phyloP scores from a whole-genome alignment of 2,329 filamentous ascomycete species.

The Rutstroemia sydowiana region DNA sequence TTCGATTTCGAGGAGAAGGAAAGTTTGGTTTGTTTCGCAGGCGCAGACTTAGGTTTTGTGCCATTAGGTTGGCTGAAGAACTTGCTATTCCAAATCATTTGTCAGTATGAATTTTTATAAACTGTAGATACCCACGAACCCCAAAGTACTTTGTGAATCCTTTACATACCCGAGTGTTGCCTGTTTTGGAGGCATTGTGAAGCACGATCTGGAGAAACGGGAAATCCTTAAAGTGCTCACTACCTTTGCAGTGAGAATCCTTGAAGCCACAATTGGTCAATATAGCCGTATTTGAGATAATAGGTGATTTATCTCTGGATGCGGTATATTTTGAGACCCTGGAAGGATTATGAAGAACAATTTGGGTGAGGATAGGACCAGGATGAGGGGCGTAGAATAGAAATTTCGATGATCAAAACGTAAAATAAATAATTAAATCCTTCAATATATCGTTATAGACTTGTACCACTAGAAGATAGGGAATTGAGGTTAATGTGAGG shows the following conservation, averaged over 20 bases:
- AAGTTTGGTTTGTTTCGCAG: conserved; percentile 70
- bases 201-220: conserved; percentile 14
- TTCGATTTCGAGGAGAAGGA: conserved; percentile 59
- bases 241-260: conserved; percentile 13
- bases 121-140: conserved; percentile 43
- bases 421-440: too few species aligned
- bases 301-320: too few species aligned
- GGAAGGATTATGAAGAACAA: too few species aligned
- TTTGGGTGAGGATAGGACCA: too few species aligned
- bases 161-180: conserved; percentile 84
- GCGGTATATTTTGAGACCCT: too few species aligned
- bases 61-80: conserved; percentile 70
- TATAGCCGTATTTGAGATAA: too few species aligned
- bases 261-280: conserved; percentile 28
- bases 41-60: conserved; percentile 42
- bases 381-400: too few species aligned
- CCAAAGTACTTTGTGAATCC: conserved; percentile 63
- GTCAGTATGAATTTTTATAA: conserved; percentile 12
- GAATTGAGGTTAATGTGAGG: too few species aligned
- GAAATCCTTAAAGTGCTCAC: conserved; percentile 15
- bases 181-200: conserved; percentile 42
- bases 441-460: too few species aligned
- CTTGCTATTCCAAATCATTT: conserved; percentile 50
- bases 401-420: too few species aligned
- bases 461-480: too few species aligned